phyloP scores from a whole-genome alignment of 495 filamentous ascomycete genomes.

The Trichocladium uniseriatum region DNA sequence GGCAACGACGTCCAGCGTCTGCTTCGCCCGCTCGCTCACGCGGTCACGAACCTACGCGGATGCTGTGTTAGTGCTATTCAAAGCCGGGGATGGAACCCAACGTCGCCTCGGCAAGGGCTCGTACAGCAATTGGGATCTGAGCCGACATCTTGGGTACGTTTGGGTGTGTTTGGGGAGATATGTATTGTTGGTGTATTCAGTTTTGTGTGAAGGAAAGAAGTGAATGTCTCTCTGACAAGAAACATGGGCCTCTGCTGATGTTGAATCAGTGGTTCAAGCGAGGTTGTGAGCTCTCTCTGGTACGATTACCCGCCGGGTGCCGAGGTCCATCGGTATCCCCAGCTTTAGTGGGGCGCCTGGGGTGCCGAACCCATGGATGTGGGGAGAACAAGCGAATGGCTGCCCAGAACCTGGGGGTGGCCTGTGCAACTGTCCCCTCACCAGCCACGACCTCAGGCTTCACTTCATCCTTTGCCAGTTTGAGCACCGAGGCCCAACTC shows the following conservation, averaged over 20 bases:
- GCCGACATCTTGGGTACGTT: constrained; percentile 52
- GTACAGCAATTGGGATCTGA: constrained; percentile 59
- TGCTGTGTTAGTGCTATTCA: constrained; percentile 19
- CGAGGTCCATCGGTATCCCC: constrained; percentile 14
- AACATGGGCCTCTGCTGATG: neutral
- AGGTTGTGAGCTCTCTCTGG: neutral
- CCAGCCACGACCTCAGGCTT: neutral
- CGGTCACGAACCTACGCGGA: constrained; percentile 37
- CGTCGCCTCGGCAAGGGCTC: constrained; percentile 24
- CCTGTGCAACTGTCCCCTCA: no score
- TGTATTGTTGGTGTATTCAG: neutral
- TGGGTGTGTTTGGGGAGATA: neutral
- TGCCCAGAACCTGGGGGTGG: constrained; percentile 15
- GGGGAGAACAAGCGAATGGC: no score
- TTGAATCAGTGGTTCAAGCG: constrained; percentile 4
- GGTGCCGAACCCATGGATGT: no score
- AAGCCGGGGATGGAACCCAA: neutral
- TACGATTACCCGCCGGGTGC: constrained; percentile 10
- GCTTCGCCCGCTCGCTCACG: constrained; percentile 74
- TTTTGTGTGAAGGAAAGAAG: neutral
- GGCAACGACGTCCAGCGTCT: constrained; percentile 62
- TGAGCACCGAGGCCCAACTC: no score
- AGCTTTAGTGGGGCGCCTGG: constrained; percentile 2
- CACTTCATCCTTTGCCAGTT: no score
- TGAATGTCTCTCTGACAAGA: neutral